phyloP scores from a whole-genome alignment of 78 protist genomes.

The Trichosphaerium sp. region DNA sequence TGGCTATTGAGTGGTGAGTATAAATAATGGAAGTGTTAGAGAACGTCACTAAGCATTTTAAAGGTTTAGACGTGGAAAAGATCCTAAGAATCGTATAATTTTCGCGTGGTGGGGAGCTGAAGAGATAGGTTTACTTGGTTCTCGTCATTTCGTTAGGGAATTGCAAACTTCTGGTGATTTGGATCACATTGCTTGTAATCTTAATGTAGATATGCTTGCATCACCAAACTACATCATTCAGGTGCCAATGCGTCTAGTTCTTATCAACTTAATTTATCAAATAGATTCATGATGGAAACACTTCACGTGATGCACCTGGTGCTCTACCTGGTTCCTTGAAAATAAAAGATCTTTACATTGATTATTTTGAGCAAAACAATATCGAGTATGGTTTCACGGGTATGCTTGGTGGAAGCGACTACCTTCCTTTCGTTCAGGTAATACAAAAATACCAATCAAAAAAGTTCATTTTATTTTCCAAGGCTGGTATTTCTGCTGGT shows the following conservation, averaged over 20 bases:
- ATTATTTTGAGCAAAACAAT: neutral
- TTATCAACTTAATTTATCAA: conserved; percentile 1
- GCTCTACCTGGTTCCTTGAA: neutral
- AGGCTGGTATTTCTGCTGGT: conserved; percentile 12
- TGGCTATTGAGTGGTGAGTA: too few species aligned
- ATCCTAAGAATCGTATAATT: neutral
- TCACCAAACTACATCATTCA: too few species aligned
- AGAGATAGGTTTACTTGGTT: conserved; percentile 25
- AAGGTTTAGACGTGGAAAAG: neutral
- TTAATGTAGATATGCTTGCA: too few species aligned
- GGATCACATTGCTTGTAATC: too few species aligned
- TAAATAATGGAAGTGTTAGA: too few species aligned
- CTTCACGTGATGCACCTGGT: conserved; percentile 10
- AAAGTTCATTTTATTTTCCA: too few species aligned
- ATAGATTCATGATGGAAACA: conserved; percentile 4
- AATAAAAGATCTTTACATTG: neutral
- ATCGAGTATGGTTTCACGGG: conserved; percentile 1
- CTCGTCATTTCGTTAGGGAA: conserved; percentile 9
- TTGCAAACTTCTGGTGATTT: conserved; percentile 21
- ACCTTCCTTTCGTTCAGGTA: conserved; percentile 12
- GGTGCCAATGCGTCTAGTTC: too few species aligned
- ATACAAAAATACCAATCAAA: too few species aligned
- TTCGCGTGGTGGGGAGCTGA: conserved; percentile 41
- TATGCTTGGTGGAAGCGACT: conserved; percentile 10
- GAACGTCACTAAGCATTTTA: too few species aligned